Percentiles rank a stretch among this genome's conserved stretches.
Evolutionary conservation across 2,329 filamentous ascomycete species (phyloP).

Genomic region (Colletotrichum cereale): DNA sequence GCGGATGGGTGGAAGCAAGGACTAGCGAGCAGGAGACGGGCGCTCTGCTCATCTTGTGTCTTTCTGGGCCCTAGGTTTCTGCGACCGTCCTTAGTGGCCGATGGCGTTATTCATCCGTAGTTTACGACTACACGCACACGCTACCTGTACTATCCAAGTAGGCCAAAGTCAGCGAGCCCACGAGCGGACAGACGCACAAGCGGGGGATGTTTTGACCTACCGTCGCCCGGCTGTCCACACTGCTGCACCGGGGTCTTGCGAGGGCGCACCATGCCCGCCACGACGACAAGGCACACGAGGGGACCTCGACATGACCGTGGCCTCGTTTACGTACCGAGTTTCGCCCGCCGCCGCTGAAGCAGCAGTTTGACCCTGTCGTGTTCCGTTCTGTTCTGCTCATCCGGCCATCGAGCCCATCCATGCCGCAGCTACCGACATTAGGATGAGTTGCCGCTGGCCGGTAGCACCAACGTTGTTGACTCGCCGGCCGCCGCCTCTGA

Average conservation of each 20-base stretch:
- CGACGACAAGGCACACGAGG: conserved; percentile 7
- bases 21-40: conserved; percentile 12
- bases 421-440: conserved; percentile 28
- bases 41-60: conserved; percentile 26
- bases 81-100: conserved; percentile 22
- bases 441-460: conserved; percentile 22
- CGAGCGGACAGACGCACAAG: conserved; percentile 14
- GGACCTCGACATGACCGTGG: not conserved
- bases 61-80: not conserved
- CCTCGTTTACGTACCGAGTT: conserved; percentile 8
- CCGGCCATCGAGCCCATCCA: conserved; percentile 6
- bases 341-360: conserved; percentile 20
- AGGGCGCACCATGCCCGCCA: conserved; percentile 24
- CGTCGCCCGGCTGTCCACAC: conserved; percentile 1
- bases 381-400: not conserved
- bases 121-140: not conserved
- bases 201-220: conserved; percentile 12
- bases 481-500: conserved; percentile 30
- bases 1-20: not conserved
- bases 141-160: not conserved
- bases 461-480: conserved; percentile 23
- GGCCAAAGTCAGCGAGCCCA: conserved; percentile 3
- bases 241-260: conserved; percentile 6
- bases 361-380: conserved; percentile 23
- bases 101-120: conserved; percentile 16